A percentile compares a stretch with the other conserved stretches of the same genome.
Conservation (phyloP, 495 filamentous ascomycete species). For the Parachaetomium inaequale region DNA sequence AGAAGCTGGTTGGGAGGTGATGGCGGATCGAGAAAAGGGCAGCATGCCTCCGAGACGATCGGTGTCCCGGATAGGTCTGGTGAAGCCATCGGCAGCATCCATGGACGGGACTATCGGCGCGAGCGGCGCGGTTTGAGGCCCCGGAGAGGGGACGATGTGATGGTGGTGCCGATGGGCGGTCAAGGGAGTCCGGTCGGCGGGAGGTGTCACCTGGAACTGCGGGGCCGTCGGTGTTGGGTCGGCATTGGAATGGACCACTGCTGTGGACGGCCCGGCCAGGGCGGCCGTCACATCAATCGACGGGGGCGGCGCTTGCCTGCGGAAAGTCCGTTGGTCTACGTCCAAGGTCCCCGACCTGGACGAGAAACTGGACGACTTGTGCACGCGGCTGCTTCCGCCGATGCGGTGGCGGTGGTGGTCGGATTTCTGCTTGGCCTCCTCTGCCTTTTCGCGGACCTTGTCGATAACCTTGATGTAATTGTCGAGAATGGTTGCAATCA, state of each 20-base stretch:
- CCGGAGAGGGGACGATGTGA: constrained; percentile 50
- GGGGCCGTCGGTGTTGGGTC: constrained; percentile 62
- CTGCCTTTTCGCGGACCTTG: constrained; percentile 78
- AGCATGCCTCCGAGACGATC: constrained; percentile 86
- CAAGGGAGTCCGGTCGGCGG: constrained; percentile 70
- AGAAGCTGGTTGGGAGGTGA: constrained; percentile 85
- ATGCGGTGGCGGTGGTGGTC: constrained; percentile 45
- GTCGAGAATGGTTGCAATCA: constrained; percentile 97
- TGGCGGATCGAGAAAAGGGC: constrained; percentile 57
- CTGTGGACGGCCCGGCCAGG: constrained; percentile 45
- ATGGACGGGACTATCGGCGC: constrained; percentile 67
- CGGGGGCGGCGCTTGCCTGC: constrained; percentile 45
- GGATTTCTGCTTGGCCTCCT: constrained; percentile 57
- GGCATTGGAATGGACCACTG: constrained; percentile 35
- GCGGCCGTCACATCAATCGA: constrained; percentile 46
- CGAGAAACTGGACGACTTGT: constrained; percentile 48
- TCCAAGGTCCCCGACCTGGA: constrained; percentile 47
- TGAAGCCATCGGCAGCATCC: constrained; percentile 71
- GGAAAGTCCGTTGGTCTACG: constrained; percentile 44
- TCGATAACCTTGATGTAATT: constrained; percentile 97
- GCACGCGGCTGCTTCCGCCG: constrained; percentile 39
- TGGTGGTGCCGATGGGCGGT: constrained; percentile 55
- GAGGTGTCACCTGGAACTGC: constrained; percentile 65
- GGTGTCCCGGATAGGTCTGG: constrained; percentile 75
- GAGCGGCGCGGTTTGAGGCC: constrained; percentile 57